Percentiles rank a stretch among this genome's conserved stretches.
Conservation (phyloP, 768 basidiomycete genomes). For the Calocera cornea region DNA sequence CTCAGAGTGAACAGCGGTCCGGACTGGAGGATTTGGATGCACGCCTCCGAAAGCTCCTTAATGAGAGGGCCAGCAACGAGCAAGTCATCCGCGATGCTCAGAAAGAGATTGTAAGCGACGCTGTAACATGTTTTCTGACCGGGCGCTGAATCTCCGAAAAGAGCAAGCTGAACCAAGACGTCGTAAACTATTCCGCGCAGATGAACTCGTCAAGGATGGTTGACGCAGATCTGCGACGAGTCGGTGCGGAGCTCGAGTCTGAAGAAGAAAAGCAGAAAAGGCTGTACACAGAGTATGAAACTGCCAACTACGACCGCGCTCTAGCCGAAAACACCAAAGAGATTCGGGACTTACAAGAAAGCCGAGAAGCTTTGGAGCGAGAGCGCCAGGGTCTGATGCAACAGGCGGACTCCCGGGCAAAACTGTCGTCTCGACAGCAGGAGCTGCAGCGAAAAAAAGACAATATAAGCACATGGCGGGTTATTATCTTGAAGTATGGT, state of each 20-base stretch:
- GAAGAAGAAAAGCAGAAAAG: conserved; percentile 22
- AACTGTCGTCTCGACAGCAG: conserved; percentile 54
- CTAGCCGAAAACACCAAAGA: conserved; percentile 41
- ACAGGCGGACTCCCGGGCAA: conserved; percentile 72
- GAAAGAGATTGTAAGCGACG: conserved; percentile 37
- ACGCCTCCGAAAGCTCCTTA: conserved; percentile 43
- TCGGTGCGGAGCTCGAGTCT: neutral
- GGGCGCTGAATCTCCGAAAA: neutral
- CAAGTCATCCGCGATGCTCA: conserved; percentile 43
- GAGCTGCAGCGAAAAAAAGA: conserved; percentile 51
- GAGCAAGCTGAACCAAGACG: neutral
- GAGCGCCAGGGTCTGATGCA: conserved; percentile 59
- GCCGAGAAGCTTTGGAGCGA: conserved; percentile 49
- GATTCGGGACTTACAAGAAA: conserved; percentile 50
- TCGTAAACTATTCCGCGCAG: neutral
- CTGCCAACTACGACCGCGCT: conserved; percentile 51
- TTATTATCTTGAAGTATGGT: conserved; percentile 7
- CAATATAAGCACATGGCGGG: conserved; percentile 59
- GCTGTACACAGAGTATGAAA: conserved; percentile 42
- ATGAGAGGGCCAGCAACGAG: conserved; percentile 41
- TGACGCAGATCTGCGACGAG: neutral
- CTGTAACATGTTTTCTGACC: conserved; percentile 35
- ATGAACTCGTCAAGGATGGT: neutral
- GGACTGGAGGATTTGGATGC: conserved; percentile 54
- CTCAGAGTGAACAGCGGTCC: conserved; percentile 39